Evolutionary conservation across 2,329 filamentous ascomycete species (phyloP), one percentile per base, ranked within the genome.

Genomic region (Trichoderma asperellum): DNA sequence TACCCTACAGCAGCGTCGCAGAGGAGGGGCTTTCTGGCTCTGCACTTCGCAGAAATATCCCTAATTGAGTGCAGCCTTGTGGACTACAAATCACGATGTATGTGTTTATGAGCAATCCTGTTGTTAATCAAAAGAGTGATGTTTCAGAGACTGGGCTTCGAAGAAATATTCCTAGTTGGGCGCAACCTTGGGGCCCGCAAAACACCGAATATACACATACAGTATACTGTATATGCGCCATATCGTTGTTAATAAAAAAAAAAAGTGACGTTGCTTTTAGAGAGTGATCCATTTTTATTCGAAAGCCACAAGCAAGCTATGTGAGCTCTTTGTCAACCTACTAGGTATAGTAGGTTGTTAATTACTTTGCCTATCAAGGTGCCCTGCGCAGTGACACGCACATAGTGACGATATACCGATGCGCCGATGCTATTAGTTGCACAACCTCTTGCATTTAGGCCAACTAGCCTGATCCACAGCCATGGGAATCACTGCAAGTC

Each of bases 311-410:
- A 12, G 6, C 21, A 24, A 49, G n/a, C 47, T 10, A 24, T 24
- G 24, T 24, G 24, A 49, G 21, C 4, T 11, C n/a, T 5, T 12
- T 24, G 47, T 24, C 0, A 12, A 12, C n/a, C 47, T 24, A 47
- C n/a, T 24, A 3, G 24, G 24, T 24, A 24, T 24, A 24, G 27
- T 49, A 8, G 32, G 32, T 32, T 32, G n/a, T 4, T 21, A 8
- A 2, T 52, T 21, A 11, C 5, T 34, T 34, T 56, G 24, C 34
- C 61, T 32, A 64, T 64, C 61, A 64, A 64, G 61, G 61, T 64
- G 32, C 4, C 18, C 12, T 11, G 12, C 32, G 21, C 40, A 18
- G 24, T 34, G 12, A 12, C 37, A n/a, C 32, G 16, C 10, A 14
- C 43, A 21, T 35, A 66, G 55, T 55, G 21, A 40, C 49, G 34